A percentile compares a stretch with the other conserved stretches of the same genome.
Evolutionary conservation across 192 early-diverging fungal species (phyloP).

Genomic region (Spizellomyces punctatus): DNA sequence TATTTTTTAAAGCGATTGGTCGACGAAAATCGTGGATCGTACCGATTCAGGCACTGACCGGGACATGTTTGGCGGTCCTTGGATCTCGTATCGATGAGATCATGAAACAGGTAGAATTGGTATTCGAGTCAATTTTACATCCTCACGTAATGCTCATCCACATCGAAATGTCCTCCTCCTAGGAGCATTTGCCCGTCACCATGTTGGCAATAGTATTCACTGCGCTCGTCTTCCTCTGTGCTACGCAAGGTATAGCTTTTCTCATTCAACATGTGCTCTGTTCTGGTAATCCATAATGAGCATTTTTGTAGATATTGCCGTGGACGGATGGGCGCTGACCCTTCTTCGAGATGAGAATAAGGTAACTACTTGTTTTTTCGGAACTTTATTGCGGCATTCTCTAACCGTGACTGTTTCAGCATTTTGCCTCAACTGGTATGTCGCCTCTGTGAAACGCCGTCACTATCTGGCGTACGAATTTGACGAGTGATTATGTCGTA

Average conservation of each 20-base stretch:
- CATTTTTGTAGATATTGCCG: constrained; percentile 56
- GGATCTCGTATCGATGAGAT: constrained; percentile 76
- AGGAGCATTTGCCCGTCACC: constrained; percentile 55
- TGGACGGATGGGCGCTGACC: constrained; percentile 91
- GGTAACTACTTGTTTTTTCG: constrained; percentile 23
- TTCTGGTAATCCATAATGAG: not conserved
- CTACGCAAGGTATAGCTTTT: constrained; percentile 68
- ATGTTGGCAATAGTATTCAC: constrained; percentile 79
- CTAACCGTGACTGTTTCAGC: not conserved
- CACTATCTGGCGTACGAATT: too few relatives aligned
- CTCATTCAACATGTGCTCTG: not conserved
- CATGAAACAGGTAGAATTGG: constrained; percentile 52
- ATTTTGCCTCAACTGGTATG: constrained; percentile 28
- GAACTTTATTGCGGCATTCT: not conserved
- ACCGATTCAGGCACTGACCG: constrained; percentile 92
- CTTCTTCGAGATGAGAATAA: constrained; percentile 89
- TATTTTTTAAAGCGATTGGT: constrained; percentile 80
- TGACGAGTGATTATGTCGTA: not conserved
- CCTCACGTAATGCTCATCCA: not conserved
- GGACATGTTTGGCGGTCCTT: constrained; percentile 76
- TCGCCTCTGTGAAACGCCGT: not conserved
- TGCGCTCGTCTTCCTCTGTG: constrained; percentile 86
- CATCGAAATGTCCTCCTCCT: too few relatives aligned
- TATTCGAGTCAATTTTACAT: constrained; percentile 24
- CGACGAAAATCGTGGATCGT: constrained; percentile 97